A percentile compares a stretch with the other conserved stretches of the same genome.
phyloP scores from a whole-genome alignment of 495 filamentous ascomycete genomes.

The Schizothecium vesticola region DNA sequence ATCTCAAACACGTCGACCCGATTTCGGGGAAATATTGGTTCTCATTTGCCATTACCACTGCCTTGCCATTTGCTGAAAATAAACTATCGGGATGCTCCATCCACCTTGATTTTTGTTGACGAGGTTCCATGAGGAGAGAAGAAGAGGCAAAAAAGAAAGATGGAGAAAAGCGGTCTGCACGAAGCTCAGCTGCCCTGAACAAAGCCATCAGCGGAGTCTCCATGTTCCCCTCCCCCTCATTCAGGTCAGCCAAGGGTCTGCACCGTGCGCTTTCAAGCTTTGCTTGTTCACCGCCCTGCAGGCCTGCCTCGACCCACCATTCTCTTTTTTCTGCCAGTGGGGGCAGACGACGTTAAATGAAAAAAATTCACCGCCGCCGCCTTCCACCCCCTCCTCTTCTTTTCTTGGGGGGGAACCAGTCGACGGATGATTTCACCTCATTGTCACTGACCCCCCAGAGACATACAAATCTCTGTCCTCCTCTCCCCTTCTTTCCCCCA shows the following conservation, averaged over 20 bases:
- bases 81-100: neutral
- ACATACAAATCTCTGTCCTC: constrained; percentile 7
- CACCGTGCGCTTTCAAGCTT: neutral
- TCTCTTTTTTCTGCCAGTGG: constrained; percentile 7
- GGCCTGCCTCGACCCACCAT: constrained; percentile 16
- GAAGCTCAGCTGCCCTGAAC: neutral
- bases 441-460: constrained; percentile 29
- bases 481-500: constrained; percentile 4
- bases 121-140: neutral
- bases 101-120: neutral
- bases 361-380: constrained; percentile 20
- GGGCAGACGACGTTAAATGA: constrained; percentile 13
- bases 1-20: constrained; percentile 4
- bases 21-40: neutral
- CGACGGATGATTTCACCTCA: constrained; percentile 20
- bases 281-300: constrained; percentile 19
- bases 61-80: neutral
- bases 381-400: constrained; percentile 22
- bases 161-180: neutral
- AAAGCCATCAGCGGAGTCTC: neutral
- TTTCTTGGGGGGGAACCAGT: constrained; percentile 36
- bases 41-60: neutral
- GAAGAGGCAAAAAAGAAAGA: neutral
- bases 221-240: neutral
- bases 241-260: neutral